Evolutionary conservation across 202 grass and related monocot genomes (phyloP), one percentile per base, ranked within the genome.

Genomic region (Eragrostis tef): DNA sequence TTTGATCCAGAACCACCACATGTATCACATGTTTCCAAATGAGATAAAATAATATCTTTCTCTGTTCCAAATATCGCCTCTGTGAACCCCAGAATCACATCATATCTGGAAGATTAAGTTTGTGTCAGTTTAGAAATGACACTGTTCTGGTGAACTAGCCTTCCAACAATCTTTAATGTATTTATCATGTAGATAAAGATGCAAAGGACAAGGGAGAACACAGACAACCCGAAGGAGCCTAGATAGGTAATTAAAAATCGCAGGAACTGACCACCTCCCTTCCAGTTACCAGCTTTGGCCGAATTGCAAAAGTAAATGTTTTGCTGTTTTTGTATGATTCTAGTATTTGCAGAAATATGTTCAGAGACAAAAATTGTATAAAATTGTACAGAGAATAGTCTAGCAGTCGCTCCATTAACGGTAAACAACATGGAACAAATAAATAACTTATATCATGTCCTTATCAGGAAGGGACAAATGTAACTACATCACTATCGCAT

Each of bases 41-140:
- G 95, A 68, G 95, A 94, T 75, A 98, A 82, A 84, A 98, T 76
- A 74, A 98, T 91, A 83, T 98, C 95, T 64, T 93, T 98, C 79
- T 98, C 95, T 62, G 88, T 84, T 80, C 95, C 92, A 91, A 98
- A 98, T 85, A 98, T 93, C 42, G 87, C 92, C 77, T 98, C 95
- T 47, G 92, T 91, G 85, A 98, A 98, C 76, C 88, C 87, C 61
- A 98, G 83, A 73, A 79, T 88, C 80, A 98, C 87, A 85, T 98
- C 95, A 86, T 94, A 94, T 89, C 95, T 98, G 87, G 68, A 54
- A 25, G 8, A 71, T 34, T 80, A 88, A 71, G 19, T 81, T 10
- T 77, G 8, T 57, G 54, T 81, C 83, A 89, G 46, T 88, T 67
- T 49, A 81, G 70, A 70, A 85, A 71, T 49, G 49, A 75, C 44